phyloP scores from a whole-genome alignment of 2,329 filamentous ascomycete genomes.

The Hypoxylon sp. region DNA sequence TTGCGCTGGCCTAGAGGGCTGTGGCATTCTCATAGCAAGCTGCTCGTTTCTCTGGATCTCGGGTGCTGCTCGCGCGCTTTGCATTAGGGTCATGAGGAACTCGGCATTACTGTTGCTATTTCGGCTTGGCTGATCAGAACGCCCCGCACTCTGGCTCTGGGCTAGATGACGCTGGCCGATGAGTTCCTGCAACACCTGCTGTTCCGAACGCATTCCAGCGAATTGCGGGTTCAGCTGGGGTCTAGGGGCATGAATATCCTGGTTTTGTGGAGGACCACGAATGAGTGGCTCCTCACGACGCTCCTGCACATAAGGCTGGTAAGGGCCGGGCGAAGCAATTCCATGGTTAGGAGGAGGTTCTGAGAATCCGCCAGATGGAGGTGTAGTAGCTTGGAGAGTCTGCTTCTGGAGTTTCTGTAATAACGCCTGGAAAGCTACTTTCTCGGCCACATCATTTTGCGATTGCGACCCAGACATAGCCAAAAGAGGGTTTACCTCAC shows the following conservation, averaged over 20 bases:
- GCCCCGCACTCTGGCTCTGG: conserved; percentile 65
- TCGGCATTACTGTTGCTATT: conserved; percentile 79
- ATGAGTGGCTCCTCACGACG: conserved; percentile 62
- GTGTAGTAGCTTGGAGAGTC: conserved; percentile 59
- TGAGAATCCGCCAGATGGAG: conserved; percentile 58
- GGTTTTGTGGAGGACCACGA: conserved; percentile 60
- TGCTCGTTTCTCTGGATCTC: conserved; percentile 68
- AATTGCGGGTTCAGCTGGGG: conserved; percentile 64
- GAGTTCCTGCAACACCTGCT: conserved; percentile 71
- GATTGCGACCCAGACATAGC: conserved; percentile 52
- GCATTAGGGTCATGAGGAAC: conserved; percentile 89
- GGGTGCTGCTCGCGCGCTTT: conserved; percentile 64
- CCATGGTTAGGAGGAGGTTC: conserved; percentile 52
- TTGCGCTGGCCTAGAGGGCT: conserved; percentile 65
- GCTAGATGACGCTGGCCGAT: conserved; percentile 71
- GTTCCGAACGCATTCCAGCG: conserved; percentile 66
- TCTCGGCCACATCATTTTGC: conserved; percentile 75
- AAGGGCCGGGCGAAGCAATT: conserved; percentile 64
- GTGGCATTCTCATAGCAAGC: conserved; percentile 66
- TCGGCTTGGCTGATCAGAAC: conserved; percentile 61
- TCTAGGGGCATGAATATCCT: conserved; percentile 68
- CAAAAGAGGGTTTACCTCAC: conserved; percentile 52
- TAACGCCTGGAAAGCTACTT: conserved; percentile 87
- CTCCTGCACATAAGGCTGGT: conserved; percentile 63
- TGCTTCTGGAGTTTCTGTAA: conserved; percentile 83